Evolutionary conservation across 371 early-diverging fungal species (phyloP).

Genomic region (Lichtheimia corymbifera): DNA sequence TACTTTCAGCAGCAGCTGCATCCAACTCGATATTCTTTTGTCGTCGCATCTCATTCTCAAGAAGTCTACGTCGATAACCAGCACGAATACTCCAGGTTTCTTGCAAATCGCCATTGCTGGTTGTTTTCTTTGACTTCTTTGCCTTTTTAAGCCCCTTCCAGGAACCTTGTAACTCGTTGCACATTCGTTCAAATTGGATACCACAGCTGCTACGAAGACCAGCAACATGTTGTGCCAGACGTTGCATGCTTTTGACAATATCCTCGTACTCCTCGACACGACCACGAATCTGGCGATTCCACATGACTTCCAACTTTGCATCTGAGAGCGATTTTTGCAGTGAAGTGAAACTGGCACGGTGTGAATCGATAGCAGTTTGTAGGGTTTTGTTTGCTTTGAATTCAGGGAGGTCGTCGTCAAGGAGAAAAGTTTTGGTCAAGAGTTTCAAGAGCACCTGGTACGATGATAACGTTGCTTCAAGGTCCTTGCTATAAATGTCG

Average conservation of each 20-base stretch:
- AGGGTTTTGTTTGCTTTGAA: slow-evolving; percentile 51
- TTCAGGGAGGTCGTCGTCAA: slow-evolving; percentile 62
- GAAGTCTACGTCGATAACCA: slow-evolving; percentile 39
- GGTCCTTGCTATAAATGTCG: slow-evolving; percentile 44
- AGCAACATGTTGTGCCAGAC: slow-evolving; percentile 68
- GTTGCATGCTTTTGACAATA: slow-evolving; percentile 57
- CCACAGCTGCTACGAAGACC: slow-evolving; percentile 69
- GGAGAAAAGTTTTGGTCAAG: slow-evolving; percentile 66
- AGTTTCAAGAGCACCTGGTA: slow-evolving; percentile 59
- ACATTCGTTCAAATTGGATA: slow-evolving; percentile 64
- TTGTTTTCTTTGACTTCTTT: not conserved
- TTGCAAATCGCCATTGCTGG: not conserved
- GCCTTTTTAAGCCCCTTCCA: not conserved
- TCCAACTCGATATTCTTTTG: slow-evolving; percentile 23
- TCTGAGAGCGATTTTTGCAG: slow-evolving; percentile 64
- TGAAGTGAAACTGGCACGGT: slow-evolving; percentile 65
- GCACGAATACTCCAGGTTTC: slow-evolving; percentile 45
- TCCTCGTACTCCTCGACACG: slow-evolving; percentile 38
- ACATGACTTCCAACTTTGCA: slow-evolving; percentile 62
- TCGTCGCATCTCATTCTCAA: slow-evolving; percentile 43
- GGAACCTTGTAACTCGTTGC: slow-evolving; percentile 10
- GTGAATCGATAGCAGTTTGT: slow-evolving; percentile 59
- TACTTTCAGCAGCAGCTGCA: not conserved
- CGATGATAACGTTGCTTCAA: slow-evolving; percentile 54
- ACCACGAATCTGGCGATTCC: slow-evolving; percentile 54